Percentiles rank a stretch among this genome's conserved stretches.
Evolutionary conservation across 2,329 filamentous ascomycete genomes (phyloP).

Genomic region (Aureobasidium leucospermi): DNA sequence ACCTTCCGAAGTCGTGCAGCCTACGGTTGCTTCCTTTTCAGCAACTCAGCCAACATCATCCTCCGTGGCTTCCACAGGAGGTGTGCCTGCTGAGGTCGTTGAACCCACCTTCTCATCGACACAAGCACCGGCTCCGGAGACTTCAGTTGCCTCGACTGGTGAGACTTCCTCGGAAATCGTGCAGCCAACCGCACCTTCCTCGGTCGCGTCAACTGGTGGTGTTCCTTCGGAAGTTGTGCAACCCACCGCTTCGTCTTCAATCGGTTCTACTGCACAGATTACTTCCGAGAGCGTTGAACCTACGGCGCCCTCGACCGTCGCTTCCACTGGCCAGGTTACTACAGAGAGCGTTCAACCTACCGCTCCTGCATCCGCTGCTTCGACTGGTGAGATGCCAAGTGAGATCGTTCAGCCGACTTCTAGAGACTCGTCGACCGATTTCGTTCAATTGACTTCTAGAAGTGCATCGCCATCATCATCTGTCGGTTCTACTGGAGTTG

Average conservation of each 20-base stretch:
- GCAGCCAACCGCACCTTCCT: constrained; percentile 4
- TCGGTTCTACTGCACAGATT: not conserved
- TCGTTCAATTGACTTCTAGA: constrained; percentile 6
- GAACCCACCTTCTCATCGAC: not conserved
- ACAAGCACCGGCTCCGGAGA: not conserved
- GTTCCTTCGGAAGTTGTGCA: not conserved
- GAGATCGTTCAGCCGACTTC: constrained; percentile 4
- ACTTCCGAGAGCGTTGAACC: not conserved
- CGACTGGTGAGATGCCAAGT: not conserved
- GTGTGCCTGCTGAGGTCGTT: not conserved
- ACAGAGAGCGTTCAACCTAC: constrained; percentile 9
- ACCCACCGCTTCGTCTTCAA: not conserved
- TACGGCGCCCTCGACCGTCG: not conserved
- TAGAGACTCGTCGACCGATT: not conserved
- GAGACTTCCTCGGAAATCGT: not conserved
- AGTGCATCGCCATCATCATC: not conserved
- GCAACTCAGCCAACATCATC: not conserved
- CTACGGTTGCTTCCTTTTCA: not conserved
- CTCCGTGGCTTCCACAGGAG: not conserved
- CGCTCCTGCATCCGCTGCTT: not conserved
- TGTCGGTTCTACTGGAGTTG: not conserved
- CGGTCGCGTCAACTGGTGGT: not conserved
- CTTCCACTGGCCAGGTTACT: not conserved
- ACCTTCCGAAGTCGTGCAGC: not conserved
- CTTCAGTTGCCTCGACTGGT: not conserved